These are phyloP conservation scores for Talaromyces sp. DNA, from an alignment of 2,329 filamentous ascomycete species.

Conservation along the genomic window DNA sequence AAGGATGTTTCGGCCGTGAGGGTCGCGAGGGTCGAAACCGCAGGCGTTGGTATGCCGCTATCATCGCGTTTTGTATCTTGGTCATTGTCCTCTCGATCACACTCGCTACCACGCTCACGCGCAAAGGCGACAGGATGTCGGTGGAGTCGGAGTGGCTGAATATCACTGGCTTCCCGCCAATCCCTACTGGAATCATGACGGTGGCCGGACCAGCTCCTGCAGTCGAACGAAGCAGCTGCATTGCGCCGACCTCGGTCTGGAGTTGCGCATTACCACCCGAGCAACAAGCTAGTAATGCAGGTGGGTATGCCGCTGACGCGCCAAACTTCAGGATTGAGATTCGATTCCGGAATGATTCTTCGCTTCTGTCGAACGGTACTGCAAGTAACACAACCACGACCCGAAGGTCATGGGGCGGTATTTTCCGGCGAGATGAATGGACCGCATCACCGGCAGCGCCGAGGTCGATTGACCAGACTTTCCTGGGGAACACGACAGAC, in stretches of 20 bases:
- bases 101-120: conserved; percentile 55
- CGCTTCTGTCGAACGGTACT: neutral
- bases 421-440: conserved; percentile 35
- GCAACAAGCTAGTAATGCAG: conserved; percentile 60
- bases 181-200: conserved; percentile 78
- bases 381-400: conserved; percentile 44
- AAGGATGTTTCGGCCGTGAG: conserved; percentile 62
- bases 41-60: conserved; percentile 57
- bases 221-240: conserved; percentile 63
- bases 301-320: conserved; percentile 59
- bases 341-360: conserved; percentile 49
- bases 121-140: conserved; percentile 40
- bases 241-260: conserved; percentile 72
- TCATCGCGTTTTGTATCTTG: conserved; percentile 51
- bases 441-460: conserved; percentile 43
- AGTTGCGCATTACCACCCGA: conserved; percentile 82
- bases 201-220: conserved; percentile 69
- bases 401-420: conserved; percentile 27
- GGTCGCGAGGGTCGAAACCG: conserved; percentile 62
- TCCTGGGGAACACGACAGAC: conserved; percentile 84
- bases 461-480: conserved; percentile 65
- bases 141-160: conserved; percentile 69
- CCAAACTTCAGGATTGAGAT: conserved; percentile 81
- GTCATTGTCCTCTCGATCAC: conserved; percentile 57
- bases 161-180: conserved; percentile 77